Conservation (phyloP, 495 filamentous ascomycete genomes). For the Penicillium nucicola region DNA sequence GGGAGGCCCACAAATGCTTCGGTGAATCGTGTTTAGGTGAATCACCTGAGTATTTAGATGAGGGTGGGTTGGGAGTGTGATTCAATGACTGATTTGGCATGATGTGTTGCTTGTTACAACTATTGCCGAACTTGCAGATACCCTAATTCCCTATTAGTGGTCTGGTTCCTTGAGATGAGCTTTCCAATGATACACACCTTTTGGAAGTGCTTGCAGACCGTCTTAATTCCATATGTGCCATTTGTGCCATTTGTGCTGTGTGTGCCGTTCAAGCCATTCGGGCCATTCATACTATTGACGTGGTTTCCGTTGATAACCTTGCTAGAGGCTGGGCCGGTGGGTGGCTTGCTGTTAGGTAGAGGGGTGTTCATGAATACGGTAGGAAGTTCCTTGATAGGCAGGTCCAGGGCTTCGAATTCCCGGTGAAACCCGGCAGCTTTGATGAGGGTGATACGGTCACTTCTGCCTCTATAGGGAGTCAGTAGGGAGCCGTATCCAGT, state of each 20-base stretch:
- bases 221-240: constrained; percentile 13
- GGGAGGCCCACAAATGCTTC: constrained; percentile 16
- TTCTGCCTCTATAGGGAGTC: constrained; percentile 44
- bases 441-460: constrained; percentile 52
- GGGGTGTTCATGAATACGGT: constrained; percentile 41
- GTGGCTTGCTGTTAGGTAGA: constrained; percentile 18
- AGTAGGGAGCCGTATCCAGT: constrained; percentile 55
- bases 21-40: constrained; percentile 14
- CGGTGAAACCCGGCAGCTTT: constrained; percentile 37
- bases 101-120: constrained; percentile 38
- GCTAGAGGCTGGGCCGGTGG: constrained; percentile 3
- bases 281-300: constrained; percentile 6
- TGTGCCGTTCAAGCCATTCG: neutral
- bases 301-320: neutral
- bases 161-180: neutral
- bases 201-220: constrained; percentile 38
- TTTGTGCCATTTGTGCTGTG: neutral
- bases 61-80: constrained; percentile 13
- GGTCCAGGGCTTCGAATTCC: constrained; percentile 31
- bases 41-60: constrained; percentile 6
- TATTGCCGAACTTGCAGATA: constrained; percentile 36
- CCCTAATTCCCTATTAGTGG: constrained; percentile 21
- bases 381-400: constrained; percentile 43
- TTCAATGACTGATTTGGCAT: constrained; percentile 20
- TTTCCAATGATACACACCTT: constrained; percentile 22